Evolutionary conservation across 176 grass and related monocot species (phyloP), one percentile per base, ranked within the genome.

Genomic region (Phoenix dactylifera): DNA sequence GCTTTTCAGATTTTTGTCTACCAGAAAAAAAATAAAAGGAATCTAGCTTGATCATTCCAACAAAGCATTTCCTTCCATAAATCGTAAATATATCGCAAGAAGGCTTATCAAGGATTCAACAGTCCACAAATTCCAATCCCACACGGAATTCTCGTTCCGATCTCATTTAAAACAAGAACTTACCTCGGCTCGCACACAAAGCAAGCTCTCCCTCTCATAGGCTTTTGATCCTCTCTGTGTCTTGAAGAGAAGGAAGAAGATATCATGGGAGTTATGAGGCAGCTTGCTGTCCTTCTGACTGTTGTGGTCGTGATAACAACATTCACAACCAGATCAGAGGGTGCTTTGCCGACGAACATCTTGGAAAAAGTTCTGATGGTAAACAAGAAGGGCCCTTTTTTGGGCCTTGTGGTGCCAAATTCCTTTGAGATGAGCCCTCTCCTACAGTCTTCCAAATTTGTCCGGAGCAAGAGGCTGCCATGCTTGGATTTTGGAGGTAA

Each of bases 341-440:
- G 70, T 28, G 56, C 30, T 18, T 61, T 74, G 6, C 12, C 70
- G 0, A 6, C 5, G 52, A 52, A 30, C 7, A 57, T 23, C 22
- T 26, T 29, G 26, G 63, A 55, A 24, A 58, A 12, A 18, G 48
- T 74, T 14, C 0, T 16, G 14, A n/a, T 2, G 26, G 73, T 77
- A 44, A 79, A 94, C 55, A 74, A 60, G 3, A 5, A 44, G 3
- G 80, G 74, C 0, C 81, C 89, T 0, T 94, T 75, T 71, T 18
- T 88, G 26, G 89, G 89, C 4, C 64, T 94, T 5, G 71, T 94
- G 15, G 84, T 94, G 44, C 89, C 89, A 30, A 94, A 94, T 66
- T 49, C 84, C 14, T 88, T 74, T 51, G 89, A 94, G 68, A 84
- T 94, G 84, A 68, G 26, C 14, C 84, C 89, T 16, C 71, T 94